Evolutionary conservation across 1,284 basidiomycete species (phyloP), one percentile per base, ranked within the genome.

Genomic region (Rugosomyces carneus): DNA sequence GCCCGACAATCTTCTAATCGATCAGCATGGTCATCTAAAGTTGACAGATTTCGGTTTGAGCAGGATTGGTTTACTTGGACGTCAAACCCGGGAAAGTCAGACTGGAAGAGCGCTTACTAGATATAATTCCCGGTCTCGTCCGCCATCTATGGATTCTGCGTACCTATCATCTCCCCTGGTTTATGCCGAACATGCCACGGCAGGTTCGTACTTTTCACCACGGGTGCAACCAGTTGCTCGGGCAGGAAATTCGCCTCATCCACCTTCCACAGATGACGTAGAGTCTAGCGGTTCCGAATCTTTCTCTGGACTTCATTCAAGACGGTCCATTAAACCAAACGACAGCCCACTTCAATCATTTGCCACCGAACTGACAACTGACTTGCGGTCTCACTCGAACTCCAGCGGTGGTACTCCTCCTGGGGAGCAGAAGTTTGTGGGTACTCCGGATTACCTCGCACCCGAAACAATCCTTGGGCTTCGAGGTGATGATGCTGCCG

Each of bases 21-120:
- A 99, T 66, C 81, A 91, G 41, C 87, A 93, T 55, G 95, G 95
- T 8, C 95, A 99, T 62, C 73, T 99, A 55, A 98, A 98, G 67
- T 78, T 99, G 26, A 98, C 95, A 18, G 96, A 99, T 67, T 99
- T 99, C 65, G 96, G 96, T 48, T 71, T 99, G 19, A 97, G 93
- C 53, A 84, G 93, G 60, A 97, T 98, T 56, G 96, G 96, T 81
- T 73, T 99, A 23, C 75, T 99, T 15, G 94, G 95, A 42, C 90
- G 96, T 60, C 96, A 99, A 64, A 93, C 93, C 18, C 84, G 89
- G 29, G 89, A 88, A 59, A 73, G 76, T 37, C 81, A 83, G 45
- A 68, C 82, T 44, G 76, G 75, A 11, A 74, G 72, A 36, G 68
- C 73, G 40, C 73, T 73, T 51, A 73, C 76, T 42, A 70, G 83